These are phyloP conservation scores for Roridomyces roridus DNA, from an alignment of 768 basidiomycete genomes.

Conservation along the genomic window DNA sequence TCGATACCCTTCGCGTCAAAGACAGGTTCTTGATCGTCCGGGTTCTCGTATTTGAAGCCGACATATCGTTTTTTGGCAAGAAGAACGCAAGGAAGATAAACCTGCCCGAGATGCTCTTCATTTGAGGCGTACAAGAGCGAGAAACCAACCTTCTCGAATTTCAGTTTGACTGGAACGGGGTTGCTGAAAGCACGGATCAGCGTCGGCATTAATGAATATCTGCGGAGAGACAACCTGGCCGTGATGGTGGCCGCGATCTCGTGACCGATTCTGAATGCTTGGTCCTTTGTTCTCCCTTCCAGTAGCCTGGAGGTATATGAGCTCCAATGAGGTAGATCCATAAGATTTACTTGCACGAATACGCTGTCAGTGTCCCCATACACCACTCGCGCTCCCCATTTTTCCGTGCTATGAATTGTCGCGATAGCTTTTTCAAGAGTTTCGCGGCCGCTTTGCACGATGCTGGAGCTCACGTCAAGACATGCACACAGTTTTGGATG, in stretches of 20 bases:
- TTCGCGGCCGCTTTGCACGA: slow-evolving; percentile 95
- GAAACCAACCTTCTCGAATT: slow-evolving; percentile 88
- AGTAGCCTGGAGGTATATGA: slow-evolving; percentile 56
- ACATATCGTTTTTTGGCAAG: slow-evolving; percentile 99
- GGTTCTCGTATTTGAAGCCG: slow-evolving; percentile 91
- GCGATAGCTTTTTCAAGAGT: slow-evolving; percentile 93
- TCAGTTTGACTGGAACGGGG: slow-evolving; percentile 91
- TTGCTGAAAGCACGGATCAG: slow-evolving; percentile 45
- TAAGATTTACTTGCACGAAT: slow-evolving; percentile 62
- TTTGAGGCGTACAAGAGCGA: too few relatives aligned
- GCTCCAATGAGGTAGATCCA: neutral
- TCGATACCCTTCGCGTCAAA: slow-evolving; percentile 99
- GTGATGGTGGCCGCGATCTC: slow-evolving; percentile 93
- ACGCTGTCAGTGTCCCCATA: slow-evolving; percentile 99
- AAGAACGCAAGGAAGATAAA: slow-evolving; percentile 93
- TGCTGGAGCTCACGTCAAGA: slow-evolving; percentile 42
- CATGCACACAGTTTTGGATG: neutral
- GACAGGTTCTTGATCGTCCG: slow-evolving; percentile 75
- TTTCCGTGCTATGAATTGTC: slow-evolving; percentile 72
- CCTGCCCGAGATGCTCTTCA: too few relatives aligned
- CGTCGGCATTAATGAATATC: neutral
- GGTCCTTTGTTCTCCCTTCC: slow-evolving; percentile 89
- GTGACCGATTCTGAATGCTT: slow-evolving; percentile 91
- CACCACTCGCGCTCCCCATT: slow-evolving; percentile 91
- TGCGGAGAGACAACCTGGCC: neutral